Evolutionary conservation across 2,329 filamentous ascomycete genomes (phyloP).

Genomic region (Fusarium kyushuense): DNA sequence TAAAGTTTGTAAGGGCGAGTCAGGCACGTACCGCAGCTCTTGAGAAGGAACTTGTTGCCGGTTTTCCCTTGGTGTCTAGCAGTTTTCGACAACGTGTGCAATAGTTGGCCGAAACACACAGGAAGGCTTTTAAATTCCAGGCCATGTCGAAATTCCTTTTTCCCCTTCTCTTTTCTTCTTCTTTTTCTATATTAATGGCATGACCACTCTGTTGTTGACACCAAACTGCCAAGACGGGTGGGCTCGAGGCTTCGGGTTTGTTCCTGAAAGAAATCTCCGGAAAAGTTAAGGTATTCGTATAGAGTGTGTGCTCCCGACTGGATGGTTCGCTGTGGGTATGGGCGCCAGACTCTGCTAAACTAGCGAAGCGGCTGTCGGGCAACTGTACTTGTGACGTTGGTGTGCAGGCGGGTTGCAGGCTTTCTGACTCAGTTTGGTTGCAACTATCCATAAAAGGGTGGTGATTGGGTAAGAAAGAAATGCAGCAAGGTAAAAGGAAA

Average conservation of each 20-base stretch:
- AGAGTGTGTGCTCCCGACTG: slow-evolving; percentile 35
- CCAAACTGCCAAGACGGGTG: slow-evolving; percentile 20
- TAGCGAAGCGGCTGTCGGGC: slow-evolving; percentile 34
- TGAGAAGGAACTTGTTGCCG: slow-evolving; percentile 7
- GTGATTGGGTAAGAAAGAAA: slow-evolving; percentile 24
- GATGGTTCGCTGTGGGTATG: slow-evolving; percentile 44
- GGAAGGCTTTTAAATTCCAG: background rate
- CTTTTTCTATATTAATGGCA: background rate
- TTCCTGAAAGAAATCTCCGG: slow-evolving; percentile 40
- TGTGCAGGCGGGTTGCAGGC: slow-evolving; percentile 15
- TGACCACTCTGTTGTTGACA: background rate
- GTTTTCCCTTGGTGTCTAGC: slow-evolving; percentile 11
- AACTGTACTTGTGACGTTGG: slow-evolving; percentile 29
- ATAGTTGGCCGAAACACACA: slow-evolving; percentile 11
- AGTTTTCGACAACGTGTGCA: background rate
- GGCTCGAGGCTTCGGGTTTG: slow-evolving; percentile 28
- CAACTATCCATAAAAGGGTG: background rate
- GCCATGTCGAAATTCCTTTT: background rate
- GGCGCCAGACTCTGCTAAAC: slow-evolving; percentile 24
- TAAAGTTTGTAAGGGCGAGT: slow-evolving; percentile 27
- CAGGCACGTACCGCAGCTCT: slow-evolving; percentile 22
- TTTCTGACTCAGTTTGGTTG: slow-evolving; percentile 25
- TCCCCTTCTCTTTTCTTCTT: background rate
- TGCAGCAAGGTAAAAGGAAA: background rate
- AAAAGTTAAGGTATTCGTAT: slow-evolving; percentile 35